Conservation (phyloP, 1,139 yeast species). For the Yamadazyma dendronema region DNA sequence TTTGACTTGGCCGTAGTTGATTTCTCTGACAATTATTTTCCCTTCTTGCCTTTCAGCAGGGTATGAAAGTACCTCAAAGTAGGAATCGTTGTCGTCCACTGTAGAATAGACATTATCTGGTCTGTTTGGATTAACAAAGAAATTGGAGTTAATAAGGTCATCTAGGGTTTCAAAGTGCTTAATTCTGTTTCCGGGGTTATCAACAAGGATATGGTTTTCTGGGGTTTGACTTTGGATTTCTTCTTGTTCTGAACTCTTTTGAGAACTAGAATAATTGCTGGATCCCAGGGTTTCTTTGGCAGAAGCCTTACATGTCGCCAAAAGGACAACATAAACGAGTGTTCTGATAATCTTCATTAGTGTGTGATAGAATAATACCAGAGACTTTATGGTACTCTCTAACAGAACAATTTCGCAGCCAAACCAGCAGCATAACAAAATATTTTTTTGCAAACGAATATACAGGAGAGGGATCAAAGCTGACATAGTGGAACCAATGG, state of each 20-base stretch:
- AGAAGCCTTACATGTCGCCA: not conserved
- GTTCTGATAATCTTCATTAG: no score
- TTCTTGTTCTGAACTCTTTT: no score
- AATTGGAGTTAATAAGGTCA: constrained; percentile 7
- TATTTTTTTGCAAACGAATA: no score
- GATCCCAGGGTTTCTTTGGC: no score
- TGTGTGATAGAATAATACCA: no score
- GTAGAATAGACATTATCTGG: constrained; percentile 6
- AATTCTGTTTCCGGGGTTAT: not conserved
- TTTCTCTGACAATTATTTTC: constrained; percentile 6
- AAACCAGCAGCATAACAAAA: not conserved
- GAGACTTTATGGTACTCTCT: no score
- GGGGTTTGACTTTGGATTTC: no score
- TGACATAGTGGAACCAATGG: no score
- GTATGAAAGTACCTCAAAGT: constrained; percentile 8
- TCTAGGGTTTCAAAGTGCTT: constrained; percentile 8
- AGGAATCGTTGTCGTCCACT: constrained; percentile 2
- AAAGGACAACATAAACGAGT: no score
- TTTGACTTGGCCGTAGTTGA: constrained; percentile 4
- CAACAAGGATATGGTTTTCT: no score
- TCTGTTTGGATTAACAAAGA: constrained; percentile 9
- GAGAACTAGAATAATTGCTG: no score
- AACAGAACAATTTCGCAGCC: not conserved
- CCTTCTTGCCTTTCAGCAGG: constrained; percentile 3
- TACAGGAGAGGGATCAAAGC: no score